A percentile compares a stretch with the other conserved stretches of the same genome.
Evolutionary conservation across 495 filamentous ascomycete species (phyloP).

Genomic region (Staphylotrichum longicolle): DNA sequence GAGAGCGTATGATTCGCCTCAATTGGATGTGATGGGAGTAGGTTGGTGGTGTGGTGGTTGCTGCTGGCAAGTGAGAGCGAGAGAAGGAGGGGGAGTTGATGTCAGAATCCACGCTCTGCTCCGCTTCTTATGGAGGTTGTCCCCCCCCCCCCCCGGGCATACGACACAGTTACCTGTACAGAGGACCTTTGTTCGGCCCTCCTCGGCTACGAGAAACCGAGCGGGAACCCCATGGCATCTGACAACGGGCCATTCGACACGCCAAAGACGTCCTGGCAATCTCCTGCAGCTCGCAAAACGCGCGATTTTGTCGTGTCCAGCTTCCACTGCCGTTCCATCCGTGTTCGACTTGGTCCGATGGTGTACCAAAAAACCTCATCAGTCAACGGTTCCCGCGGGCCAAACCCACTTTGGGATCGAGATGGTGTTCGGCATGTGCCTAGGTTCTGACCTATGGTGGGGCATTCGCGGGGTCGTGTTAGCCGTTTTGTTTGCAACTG

Average conservation of each 20-base stretch:
- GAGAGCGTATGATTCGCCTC: slow-evolving; percentile 3
- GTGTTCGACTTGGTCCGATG: background rate
- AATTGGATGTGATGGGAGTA: background rate
- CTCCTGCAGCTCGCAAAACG: background rate
- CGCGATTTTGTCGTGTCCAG: background rate
- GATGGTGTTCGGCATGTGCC: slow-evolving; percentile 10
- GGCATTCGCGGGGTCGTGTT: background rate
- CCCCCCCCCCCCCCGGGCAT: background rate
- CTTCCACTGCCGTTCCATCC: background rate
- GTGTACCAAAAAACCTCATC: slow-evolving; percentile 4
- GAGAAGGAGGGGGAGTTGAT: background rate
- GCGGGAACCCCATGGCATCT: slow-evolving; percentile 6
- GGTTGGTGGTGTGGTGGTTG: too few species aligned
- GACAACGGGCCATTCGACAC: slow-evolving; percentile 11
- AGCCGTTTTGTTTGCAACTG: background rate
- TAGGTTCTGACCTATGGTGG: background rate
- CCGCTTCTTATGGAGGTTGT: slow-evolving; percentile 11
- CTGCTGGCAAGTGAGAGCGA: too few species aligned
- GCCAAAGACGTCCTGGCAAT: background rate
- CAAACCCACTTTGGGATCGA: background rate
- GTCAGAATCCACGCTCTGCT: slow-evolving; percentile 1
- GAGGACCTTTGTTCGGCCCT: slow-evolving; percentile 5
- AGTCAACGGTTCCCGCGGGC: background rate
- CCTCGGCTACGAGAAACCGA: slow-evolving; percentile 16
- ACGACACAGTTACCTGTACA: background rate